Evolutionary conservation across 495 filamentous ascomycete species (phyloP).

Genomic region (Immersiella caudata): DNA sequence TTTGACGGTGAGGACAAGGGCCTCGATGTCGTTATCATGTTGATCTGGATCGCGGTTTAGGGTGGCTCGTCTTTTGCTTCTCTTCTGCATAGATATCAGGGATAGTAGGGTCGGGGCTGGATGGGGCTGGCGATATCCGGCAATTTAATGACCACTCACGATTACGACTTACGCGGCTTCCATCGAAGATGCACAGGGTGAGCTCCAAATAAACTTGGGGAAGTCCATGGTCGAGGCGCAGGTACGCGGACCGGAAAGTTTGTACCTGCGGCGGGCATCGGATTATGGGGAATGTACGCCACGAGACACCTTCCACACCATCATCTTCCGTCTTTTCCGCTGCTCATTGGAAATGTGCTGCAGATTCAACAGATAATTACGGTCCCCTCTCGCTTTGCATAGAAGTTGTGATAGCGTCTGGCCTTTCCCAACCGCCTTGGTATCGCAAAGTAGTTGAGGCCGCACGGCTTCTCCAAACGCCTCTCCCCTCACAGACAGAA

Average conservation of each 20-base stretch:
- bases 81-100: too few species aligned
- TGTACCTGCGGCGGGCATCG: background rate
- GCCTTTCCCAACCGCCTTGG: too few species aligned
- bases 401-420: too few species aligned
- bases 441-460: too few species aligned
- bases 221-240: background rate
- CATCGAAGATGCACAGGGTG: background rate
- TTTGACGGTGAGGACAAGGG: slow-evolving; percentile 84
- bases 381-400: too few species aligned
- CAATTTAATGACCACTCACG: background rate
- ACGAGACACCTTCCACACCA: too few species aligned
- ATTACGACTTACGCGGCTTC: background rate
- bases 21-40: slow-evolving; percentile 86
- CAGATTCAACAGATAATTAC: too few species aligned
- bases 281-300: too few species aligned
- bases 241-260: background rate
- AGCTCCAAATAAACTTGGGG: background rate
- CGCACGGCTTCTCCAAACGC: too few species aligned
- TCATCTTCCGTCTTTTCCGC: too few species aligned
- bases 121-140: background rate
- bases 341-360: too few species aligned
- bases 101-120: background rate
- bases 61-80: background rate
- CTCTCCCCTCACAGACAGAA: background rate
- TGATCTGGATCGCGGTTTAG: slow-evolving; percentile 81